These are phyloP conservation scores for Colletotrichum tabaci DNA, from an alignment of 2,329 filamentous ascomycete genomes.

Conservation along the genomic window DNA sequence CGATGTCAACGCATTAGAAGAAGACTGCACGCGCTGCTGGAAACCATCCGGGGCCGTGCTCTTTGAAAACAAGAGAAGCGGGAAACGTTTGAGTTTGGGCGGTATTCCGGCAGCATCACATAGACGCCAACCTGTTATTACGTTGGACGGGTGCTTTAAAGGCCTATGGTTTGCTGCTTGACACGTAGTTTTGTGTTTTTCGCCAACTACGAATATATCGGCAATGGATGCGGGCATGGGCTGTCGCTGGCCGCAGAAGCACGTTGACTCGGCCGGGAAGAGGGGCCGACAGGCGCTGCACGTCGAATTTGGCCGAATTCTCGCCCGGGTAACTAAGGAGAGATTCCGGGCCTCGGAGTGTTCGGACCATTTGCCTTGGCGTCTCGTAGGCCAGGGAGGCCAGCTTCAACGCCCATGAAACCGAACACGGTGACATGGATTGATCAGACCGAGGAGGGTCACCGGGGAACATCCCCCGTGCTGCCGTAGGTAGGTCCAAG, in stretches of 20 bases:
- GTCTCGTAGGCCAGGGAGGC: slow-evolving; percentile 4
- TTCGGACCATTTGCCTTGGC: slow-evolving; percentile 39
- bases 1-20: background rate
- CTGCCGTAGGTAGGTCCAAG: slow-evolving; percentile 11
- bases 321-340: slow-evolving; percentile 33
- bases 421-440: slow-evolving; percentile 30
- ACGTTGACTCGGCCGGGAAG: slow-evolving; percentile 30
- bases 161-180: too few species aligned
- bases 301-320: slow-evolving; percentile 34
- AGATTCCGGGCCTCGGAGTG: slow-evolving; percentile 36
- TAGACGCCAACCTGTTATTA: background rate
- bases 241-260: background rate
- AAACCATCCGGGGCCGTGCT: background rate
- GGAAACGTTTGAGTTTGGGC: background rate
- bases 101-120: background rate
- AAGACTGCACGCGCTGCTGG: background rate
- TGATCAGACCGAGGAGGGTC: slow-evolving; percentile 24
- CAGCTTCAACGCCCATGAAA: slow-evolving; percentile 27
- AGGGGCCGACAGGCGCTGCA: slow-evolving; percentile 28
- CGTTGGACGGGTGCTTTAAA: background rate
- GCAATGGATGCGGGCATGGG: slow-evolving; percentile 4
- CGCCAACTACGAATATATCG: background rate
- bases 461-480: slow-evolving; percentile 36
- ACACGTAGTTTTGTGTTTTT: too few species aligned
- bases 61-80: background rate